Percentiles rank a stretch among this genome's conserved stretches.
Evolutionary conservation across 1,284 basidiomycete genomes (phyloP).

Genomic region (Fistulina hepatica): DNA sequence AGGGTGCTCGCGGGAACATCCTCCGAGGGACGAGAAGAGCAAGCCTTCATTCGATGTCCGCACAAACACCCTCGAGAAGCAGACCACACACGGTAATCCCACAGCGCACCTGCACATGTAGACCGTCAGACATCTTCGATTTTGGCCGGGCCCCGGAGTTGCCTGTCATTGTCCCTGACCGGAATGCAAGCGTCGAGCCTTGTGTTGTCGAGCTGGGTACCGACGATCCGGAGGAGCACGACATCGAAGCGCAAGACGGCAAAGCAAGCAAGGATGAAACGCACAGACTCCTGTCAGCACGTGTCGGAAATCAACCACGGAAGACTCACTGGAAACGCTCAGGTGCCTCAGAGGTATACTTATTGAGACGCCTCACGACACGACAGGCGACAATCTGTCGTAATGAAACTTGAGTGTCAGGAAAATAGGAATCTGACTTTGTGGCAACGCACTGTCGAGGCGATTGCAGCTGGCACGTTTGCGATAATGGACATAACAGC

Average conservation of each 20-base stretch:
- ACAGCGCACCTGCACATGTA: background rate
- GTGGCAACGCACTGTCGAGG: background rate
- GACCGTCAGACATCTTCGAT: background rate
- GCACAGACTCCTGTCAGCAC: too few species aligned
- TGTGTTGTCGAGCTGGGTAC: slow-evolving; percentile 1
- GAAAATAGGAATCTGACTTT: background rate
- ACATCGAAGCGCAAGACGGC: too few species aligned
- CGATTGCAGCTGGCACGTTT: background rate
- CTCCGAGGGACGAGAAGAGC: too few species aligned
- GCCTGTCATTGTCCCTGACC: background rate
- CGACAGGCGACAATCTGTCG: slow-evolving; percentile 64
- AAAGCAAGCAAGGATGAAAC: too few species aligned
- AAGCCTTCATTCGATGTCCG: background rate
- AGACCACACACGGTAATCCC: background rate
- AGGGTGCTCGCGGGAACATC: too few species aligned
- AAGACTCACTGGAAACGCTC: too few species aligned
- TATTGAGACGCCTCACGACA: slow-evolving; percentile 53
- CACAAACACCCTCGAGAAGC: background rate
- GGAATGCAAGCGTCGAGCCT: background rate
- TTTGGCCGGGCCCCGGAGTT: background rate
- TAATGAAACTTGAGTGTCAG: too few species aligned
- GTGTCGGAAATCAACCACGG: too few species aligned
- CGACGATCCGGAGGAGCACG: too few species aligned
- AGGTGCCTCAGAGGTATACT: too few species aligned
- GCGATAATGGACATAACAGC: background rate